These are phyloP conservation scores for Emericellopsis cladophorae DNA, from an alignment of 2,329 filamentous ascomycete genomes.

Conservation along the genomic window DNA sequence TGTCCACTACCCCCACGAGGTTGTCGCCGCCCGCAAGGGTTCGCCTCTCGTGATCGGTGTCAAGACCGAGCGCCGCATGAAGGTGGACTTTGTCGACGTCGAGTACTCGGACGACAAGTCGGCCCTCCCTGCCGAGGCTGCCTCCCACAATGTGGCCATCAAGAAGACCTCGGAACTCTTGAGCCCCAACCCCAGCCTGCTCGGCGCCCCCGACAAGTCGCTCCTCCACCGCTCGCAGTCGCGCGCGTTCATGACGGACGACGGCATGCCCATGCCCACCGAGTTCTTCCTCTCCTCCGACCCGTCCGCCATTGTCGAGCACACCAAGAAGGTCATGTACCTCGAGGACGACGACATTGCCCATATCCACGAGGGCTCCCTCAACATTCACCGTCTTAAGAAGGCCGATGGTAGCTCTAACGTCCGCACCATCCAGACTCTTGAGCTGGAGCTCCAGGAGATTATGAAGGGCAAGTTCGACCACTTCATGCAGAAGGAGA, in stretches of 20 bases:
- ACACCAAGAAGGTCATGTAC: constrained; percentile 99
- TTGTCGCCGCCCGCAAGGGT: constrained; percentile 95
- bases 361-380: constrained; percentile 95
- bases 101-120: constrained; percentile 83
- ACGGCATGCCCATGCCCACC: constrained; percentile 93
- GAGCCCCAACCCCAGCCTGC: constrained; percentile 46
- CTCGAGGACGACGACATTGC: constrained; percentile 99
- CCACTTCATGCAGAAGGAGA: constrained; percentile 99
- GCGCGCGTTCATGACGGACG: constrained; percentile 95
- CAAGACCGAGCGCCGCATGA: constrained; percentile 96
- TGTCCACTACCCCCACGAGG: constrained; percentile 94
- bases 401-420: constrained; percentile 96
- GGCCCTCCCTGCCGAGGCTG: constrained; percentile 80
- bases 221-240: constrained; percentile 97
- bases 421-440: constrained; percentile 93
- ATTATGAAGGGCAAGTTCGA: constrained; percentile 99
- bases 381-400: constrained; percentile 96
- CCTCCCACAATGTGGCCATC: constrained; percentile 89
- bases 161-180: constrained; percentile 74
- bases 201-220: constrained; percentile 92
- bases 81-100: constrained; percentile 99
- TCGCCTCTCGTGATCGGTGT: constrained; percentile 96
- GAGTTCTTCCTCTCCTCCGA: constrained; percentile 99
- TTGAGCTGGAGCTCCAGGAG: constrained; percentile 97
- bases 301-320: constrained; percentile 95